Evolutionary conservation across 805 yeast genomes (phyloP), one percentile per base, ranked within the genome.

Genomic region (Ogataea pignaliae): DNA sequence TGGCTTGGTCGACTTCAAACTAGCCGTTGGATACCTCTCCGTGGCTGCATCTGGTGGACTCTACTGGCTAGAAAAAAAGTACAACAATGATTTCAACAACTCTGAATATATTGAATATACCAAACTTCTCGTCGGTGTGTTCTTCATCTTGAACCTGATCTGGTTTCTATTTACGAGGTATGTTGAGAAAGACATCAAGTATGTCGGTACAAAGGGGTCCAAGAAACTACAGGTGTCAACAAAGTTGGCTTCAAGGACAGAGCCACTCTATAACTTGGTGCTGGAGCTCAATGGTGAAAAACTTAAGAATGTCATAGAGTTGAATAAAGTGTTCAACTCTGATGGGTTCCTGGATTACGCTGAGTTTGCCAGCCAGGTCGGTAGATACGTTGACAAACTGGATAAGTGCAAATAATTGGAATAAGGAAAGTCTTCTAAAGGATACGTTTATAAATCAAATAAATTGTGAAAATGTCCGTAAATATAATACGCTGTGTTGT

Each of bases 21-120:
- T 79, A 26, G 77, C 68, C 2, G 59, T 79, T 31, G 83, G 83
- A 0, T 69, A 72, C 45, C 32, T 63, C 30, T 70, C 78, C 5
- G 78, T 76, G 12, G 62, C 62, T 4, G 55, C 71, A 28, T 73
- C 81, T 9, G 82, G 69, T 2, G 57, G 60, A 16, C 61, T 76
- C 47, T 79, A 68, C 55, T 66, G 66, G 45, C 45, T 71, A 26
- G 85, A 79, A 45, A 78, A 78, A 57, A 69, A 74, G 46, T 65
- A 57, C 43, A 52, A 61, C 8, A 64, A 66, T 41, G 61, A 68
- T 28, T 78, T 78, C 57, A 58, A 63, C 14, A 72, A 76, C 33
- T 41, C 60, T 1, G 47, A 45, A 8, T 66, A 66, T 21, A 70
- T 66, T 44, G 50, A 53, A 34, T 47, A 65, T 29, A 72, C 75